Percentiles rank a stretch among this genome's conserved stretches.
Conservation (phyloP, 495 filamentous ascomycete species). For the Aspergillus egyptiacus region DNA sequence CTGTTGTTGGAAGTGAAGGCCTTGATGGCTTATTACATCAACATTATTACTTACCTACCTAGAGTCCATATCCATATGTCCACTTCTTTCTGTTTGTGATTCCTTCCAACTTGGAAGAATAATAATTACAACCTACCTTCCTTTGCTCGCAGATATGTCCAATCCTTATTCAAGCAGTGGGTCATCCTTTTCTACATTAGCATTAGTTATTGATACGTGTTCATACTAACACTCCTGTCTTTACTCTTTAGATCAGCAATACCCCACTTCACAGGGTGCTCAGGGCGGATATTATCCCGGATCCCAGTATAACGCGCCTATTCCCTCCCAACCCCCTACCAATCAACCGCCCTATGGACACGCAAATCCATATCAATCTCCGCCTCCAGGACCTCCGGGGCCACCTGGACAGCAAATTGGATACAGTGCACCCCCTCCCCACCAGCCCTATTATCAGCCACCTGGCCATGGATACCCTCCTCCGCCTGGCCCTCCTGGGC, state of each 20-base stretch:
- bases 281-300: slow-evolving; percentile 19
- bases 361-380: slow-evolving; percentile 5
- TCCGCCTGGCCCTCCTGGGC: slow-evolving; percentile 12
- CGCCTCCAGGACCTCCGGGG: slow-evolving; percentile 32
- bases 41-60: no score
- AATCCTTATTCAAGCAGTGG: slow-evolving; percentile 3
- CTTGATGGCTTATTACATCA: no score
- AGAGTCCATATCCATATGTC: no score
- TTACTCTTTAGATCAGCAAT: slow-evolving; percentile 3
- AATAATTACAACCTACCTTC: no score
- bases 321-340: slow-evolving; percentile 23
- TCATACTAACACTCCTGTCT: neutral
- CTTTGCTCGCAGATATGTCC: neutral
- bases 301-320: slow-evolving; percentile 4
- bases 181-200: no score
- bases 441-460: slow-evolving; percentile 11
- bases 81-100: no score
- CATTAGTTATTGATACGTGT: no score
- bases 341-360: slow-evolving; percentile 19
- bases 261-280: slow-evolving; percentile 16
- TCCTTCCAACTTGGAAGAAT: no score
- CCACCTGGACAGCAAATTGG: slow-evolving; percentile 30
- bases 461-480: slow-evolving; percentile 9
- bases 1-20: no score
- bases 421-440: slow-evolving; percentile 36